Evolutionary conservation across 352 stramenopile species (phyloP).

Genomic region (Globisporangium uncinulatum): DNA sequence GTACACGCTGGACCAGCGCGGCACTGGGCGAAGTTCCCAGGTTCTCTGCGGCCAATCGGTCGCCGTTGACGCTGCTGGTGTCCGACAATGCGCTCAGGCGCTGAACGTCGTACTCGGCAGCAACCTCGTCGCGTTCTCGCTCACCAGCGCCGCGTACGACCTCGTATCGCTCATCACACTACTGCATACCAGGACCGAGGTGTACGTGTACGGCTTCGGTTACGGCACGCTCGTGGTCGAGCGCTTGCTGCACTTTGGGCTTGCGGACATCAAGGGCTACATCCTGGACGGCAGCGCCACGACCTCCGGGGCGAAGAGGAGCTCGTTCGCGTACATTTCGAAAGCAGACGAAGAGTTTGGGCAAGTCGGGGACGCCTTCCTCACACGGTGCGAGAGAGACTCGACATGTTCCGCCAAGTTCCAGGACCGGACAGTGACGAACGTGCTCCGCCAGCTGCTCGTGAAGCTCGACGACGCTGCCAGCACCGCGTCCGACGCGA

Average conservation of each 20-base stretch:
- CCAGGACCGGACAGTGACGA: constrained; percentile 20
- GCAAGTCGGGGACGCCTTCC: constrained; percentile 33
- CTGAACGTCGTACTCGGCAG: constrained; percentile 16
- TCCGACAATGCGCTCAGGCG: constrained; percentile 14
- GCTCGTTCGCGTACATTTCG: constrained; percentile 16
- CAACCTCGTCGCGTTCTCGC: constrained; percentile 48
- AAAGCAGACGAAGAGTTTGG: constrained; percentile 40
- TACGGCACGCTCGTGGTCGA: constrained; percentile 65
- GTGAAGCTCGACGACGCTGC: constrained; percentile 20
- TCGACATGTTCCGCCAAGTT: constrained; percentile 35
- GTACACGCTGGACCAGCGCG: constrained; percentile 54
- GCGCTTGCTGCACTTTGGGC: constrained; percentile 47
- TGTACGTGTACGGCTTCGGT: constrained; percentile 62
- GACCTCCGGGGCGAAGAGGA: constrained; percentile 21
- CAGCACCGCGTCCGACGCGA: constrained; percentile 1
- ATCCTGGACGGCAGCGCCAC: constrained; percentile 49
- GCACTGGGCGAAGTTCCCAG: constrained; percentile 38
- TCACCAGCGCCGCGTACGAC: constrained; percentile 59
- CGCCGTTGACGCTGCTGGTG: background rate
- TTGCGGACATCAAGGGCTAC: constrained; percentile 47
- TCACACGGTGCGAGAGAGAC: constrained; percentile 40
- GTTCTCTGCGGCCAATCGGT: constrained; percentile 24
- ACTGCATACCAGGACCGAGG: constrained; percentile 27
- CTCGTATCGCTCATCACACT: constrained; percentile 49
- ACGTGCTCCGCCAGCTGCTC: constrained; percentile 32